phyloP scores from a whole-genome alignment of 139 green algal genomes.

The Spirogloea muscicola region DNA sequence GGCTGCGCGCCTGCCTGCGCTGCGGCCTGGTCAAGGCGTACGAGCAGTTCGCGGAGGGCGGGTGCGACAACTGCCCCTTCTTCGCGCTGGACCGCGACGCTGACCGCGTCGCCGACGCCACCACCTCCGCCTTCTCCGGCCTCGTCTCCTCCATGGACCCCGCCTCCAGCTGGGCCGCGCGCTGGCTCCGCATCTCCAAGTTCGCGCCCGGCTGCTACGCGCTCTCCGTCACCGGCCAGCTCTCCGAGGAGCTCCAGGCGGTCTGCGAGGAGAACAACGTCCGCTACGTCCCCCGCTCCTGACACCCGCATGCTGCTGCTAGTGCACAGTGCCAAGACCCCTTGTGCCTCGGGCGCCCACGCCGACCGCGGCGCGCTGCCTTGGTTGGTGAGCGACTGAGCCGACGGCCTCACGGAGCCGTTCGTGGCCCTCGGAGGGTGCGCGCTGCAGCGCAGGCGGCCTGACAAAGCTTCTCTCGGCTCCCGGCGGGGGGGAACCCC shows the following conservation, averaged over 20 bases:
- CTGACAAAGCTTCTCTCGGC: too few relatives aligned
- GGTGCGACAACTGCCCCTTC: constrained; percentile 54
- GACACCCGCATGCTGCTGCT: too few relatives aligned
- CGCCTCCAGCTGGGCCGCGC: constrained; percentile 36
- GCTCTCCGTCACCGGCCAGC: constrained; percentile 43
- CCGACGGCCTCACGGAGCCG: too few relatives aligned
- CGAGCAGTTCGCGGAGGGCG: constrained; percentile 49
- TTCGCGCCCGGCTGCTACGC: constrained; percentile 46
- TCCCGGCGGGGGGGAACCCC: too few relatives aligned
- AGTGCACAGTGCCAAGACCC: too few relatives aligned
- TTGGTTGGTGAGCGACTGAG: too few relatives aligned
- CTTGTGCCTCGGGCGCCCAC: too few relatives aligned
- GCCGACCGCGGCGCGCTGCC: too few relatives aligned
- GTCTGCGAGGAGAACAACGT: constrained; percentile 15
- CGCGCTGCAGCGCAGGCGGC: too few relatives aligned
- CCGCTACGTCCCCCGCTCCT: neutral
- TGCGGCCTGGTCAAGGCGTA: constrained; percentile 50
- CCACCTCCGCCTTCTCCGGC: constrained; percentile 40
- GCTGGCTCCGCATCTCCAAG: constrained; percentile 46
- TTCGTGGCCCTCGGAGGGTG: too few relatives aligned
- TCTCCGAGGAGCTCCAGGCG: constrained; percentile 48
- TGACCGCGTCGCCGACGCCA: constrained; percentile 45
- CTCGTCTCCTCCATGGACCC: constrained; percentile 48
- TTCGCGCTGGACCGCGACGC: constrained; percentile 45
- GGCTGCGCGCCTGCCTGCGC: constrained; percentile 43